Evolutionary conservation across 371 early-diverging fungal species (phyloP), one percentile per base, ranked within the genome.

Genomic region (Capillidium rhysosporum): DNA sequence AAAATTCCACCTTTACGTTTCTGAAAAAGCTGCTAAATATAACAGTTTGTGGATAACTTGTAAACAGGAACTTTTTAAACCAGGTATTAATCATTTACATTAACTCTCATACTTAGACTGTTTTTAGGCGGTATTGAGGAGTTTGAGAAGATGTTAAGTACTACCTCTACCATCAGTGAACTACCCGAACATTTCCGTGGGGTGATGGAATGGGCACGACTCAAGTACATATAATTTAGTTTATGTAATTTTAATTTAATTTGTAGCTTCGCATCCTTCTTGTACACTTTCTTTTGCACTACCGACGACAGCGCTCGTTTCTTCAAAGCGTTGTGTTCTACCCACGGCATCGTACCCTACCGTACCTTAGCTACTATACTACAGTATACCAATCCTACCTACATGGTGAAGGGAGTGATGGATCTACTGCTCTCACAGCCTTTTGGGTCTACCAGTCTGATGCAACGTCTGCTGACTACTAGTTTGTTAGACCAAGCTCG

Each of bases 391-490:
- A 80, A 80, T 53, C 80, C 80, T 7, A 68, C 76, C 49, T 63
- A 64, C 0, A 72, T 80, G 68, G 70, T 76, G 46, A 80, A 74
- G 54, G 74, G 72, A 18, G 65, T 77, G 0, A 56, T 77, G 56
- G 77, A 80, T 56, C 47, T 80, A 10, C 75, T 80, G 46, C 56
- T 80, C 48, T 76, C 80, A 0, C 80, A 76, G 34, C 80, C 80
- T 5, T 73, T 80, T 55, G 80, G 80, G 23, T 63, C 69, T 2
- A 64, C 63, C 31, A 75, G 76, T 58, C 55, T 80, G 45, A 66
- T 76, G 54, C 80, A 80, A 57, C 66, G 80, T 34, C 70, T 76
- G n/a, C 57, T 75, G 26, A 60, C 72, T 30, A 65, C 69, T 41
- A 75, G 69, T 48, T 63, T 77, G 54, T 63, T 59, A 5, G 77